Conservation (phyloP, 805 yeast species). For the Clavispora vitiphila region DNA sequence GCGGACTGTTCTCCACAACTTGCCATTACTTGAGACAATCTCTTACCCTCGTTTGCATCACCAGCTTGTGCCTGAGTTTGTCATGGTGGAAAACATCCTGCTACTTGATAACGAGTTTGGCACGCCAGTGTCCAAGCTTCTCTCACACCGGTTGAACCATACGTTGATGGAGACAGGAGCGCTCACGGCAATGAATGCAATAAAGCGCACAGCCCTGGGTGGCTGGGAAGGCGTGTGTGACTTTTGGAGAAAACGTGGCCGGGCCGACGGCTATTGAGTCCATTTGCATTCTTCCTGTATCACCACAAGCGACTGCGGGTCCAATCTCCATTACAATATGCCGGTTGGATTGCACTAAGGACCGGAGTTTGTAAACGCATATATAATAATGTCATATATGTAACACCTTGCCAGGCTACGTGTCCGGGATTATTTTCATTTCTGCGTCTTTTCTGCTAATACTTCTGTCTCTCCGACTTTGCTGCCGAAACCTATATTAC, state of each 20-base stretch:
- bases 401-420: no score
- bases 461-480: no score
- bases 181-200: constrained; percentile 39
- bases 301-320: no score
- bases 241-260: constrained; percentile 83
- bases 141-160: constrained; percentile 15
- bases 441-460: no score
- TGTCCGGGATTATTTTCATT: no score
- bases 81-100: constrained; percentile 56
- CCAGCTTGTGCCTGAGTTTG: constrained; percentile 72
- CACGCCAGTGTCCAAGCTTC: constrained; percentile 18
- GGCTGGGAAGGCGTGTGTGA: constrained; percentile 76
- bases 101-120: constrained; percentile 29
- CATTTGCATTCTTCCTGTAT: no score
- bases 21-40: constrained; percentile 61
- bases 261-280: constrained; percentile 55
- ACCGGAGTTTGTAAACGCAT: neutral
- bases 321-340: neutral
- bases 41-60: constrained; percentile 85
- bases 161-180: constrained; percentile 30
- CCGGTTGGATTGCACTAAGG: neutral
- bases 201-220: constrained; percentile 37
- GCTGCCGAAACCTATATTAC: no score
- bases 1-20: constrained; percentile 52
- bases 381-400: neutral